These are phyloP conservation scores for Hermanozyma aechmeae DNA, from an alignment of 805 yeast species.

Conservation along the genomic window DNA sequence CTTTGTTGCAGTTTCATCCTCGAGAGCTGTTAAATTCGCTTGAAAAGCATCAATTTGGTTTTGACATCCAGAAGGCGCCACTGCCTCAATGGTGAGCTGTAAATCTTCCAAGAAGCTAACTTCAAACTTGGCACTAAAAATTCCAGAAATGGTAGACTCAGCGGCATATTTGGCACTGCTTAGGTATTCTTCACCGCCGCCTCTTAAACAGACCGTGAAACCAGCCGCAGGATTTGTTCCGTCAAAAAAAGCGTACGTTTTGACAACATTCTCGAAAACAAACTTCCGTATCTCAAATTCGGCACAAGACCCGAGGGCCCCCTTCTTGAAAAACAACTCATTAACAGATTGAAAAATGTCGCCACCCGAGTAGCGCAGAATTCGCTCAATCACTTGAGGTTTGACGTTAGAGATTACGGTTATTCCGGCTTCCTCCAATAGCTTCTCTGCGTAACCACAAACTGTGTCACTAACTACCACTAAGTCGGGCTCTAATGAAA, in stretches of 20 bases:
- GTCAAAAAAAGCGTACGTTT: constrained; percentile 68
- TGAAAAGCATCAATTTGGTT: too few relatives aligned
- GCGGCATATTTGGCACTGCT: constrained; percentile 66
- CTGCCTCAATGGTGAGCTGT: too few relatives aligned
- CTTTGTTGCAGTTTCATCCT: constrained; percentile 9
- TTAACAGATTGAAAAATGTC: constrained; percentile 84
- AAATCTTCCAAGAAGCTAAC: constrained; percentile 14
- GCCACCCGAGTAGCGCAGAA: constrained; percentile 71
- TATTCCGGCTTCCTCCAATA: constrained; percentile 65
- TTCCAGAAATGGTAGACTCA: constrained; percentile 71
- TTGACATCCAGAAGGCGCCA: too few relatives aligned
- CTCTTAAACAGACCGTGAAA: constrained; percentile 80
- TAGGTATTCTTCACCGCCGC: constrained; percentile 54
- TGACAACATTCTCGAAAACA: constrained; percentile 43
- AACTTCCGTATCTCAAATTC: constrained; percentile 63
- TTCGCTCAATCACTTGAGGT: constrained; percentile 69
- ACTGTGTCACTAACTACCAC: constrained; percentile 72
- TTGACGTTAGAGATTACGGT: constrained; percentile 78
- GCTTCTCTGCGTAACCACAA: constrained; percentile 69
- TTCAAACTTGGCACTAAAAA: constrained; percentile 75
- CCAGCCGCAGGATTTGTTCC: constrained; percentile 74
- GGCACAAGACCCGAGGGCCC: constrained; percentile 62
- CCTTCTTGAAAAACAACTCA: constrained; percentile 57
- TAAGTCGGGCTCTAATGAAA: constrained; percentile 68
- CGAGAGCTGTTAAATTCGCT: too few relatives aligned